phyloP scores from a whole-genome alignment of 768 basidiomycete genomes.

The Hericium rajendrae region DNA sequence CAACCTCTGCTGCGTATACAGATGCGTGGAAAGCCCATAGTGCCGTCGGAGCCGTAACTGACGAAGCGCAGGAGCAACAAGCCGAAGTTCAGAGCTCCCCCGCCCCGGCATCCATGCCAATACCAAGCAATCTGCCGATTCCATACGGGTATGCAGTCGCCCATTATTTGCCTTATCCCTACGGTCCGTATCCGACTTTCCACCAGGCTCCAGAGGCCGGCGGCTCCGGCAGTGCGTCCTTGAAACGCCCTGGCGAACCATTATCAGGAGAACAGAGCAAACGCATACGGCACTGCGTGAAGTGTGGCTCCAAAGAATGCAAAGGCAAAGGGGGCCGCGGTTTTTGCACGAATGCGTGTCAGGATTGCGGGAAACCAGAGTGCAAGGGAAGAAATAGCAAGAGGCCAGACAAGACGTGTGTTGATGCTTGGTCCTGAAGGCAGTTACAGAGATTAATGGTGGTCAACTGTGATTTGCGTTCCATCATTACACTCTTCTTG shows the following conservation, averaged over 20 bases:
- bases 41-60: neutral
- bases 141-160: slow-evolving; percentile 15
- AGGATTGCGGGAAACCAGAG: slow-evolving; percentile 75
- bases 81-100: neutral
- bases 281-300: slow-evolving; percentile 71
- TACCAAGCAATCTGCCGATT: no score
- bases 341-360: slow-evolving; percentile 66
- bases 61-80: neutral
- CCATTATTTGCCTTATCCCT: slow-evolving; percentile 28
- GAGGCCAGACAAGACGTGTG: slow-evolving; percentile 65
- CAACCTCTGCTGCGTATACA: neutral
- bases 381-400: slow-evolving; percentile 73
- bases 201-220: slow-evolving; percentile 17
- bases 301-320: slow-evolving; percentile 73
- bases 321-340: slow-evolving; percentile 74
- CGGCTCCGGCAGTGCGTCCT: neutral
- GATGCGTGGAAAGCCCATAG: slow-evolving; percentile 1
- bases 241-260: slow-evolving; percentile 4
- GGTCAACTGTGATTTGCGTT: neutral
- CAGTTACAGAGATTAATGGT: no score
- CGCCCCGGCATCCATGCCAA: slow-evolving; percentile 15
- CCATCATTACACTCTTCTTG: neutral
- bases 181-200: slow-evolving; percentile 24
- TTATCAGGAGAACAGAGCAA: slow-evolving; percentile 31
- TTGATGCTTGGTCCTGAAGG: slow-evolving; percentile 37